Percentiles rank a stretch among this genome's conserved stretches.
phyloP scores from a whole-genome alignment of 352 stramenopile species.

The Blastocystis sp. region DNA sequence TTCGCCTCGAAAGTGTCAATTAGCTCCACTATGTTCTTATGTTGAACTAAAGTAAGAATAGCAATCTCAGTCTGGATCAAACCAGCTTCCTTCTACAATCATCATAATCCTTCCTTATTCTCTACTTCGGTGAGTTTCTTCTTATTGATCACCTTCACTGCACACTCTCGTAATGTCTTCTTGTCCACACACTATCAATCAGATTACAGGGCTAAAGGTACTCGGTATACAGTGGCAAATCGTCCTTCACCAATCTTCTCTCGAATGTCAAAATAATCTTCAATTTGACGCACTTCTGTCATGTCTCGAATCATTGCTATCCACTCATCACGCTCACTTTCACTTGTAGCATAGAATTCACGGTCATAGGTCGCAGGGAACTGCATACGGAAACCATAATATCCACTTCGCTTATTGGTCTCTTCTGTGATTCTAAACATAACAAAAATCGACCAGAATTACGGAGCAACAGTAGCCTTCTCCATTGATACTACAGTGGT shows the following conservation, averaged over 20 bases:
- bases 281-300: conserved; percentile 78
- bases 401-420: conserved; percentile 70
- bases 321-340: conserved; percentile 76
- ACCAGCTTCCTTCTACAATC: conserved; percentile 73
- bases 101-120: neutral
- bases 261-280: conserved; percentile 80
- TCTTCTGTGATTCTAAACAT: conserved; percentile 46
- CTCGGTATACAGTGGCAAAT: conserved; percentile 79
- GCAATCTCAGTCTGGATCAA: conserved; percentile 83
- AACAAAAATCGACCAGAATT: neutral
- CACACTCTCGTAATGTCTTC: conserved; percentile 70
- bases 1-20: conserved; percentile 83
- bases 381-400: conserved; percentile 79
- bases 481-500: conserved; percentile 71
- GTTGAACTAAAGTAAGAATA: conserved; percentile 81
- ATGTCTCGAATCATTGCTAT: conserved; percentile 72
- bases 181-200: conserved; percentile 66
- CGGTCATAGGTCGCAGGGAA: conserved; percentile 72
- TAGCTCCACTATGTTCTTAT: conserved; percentile 67
- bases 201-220: too few relatives aligned
- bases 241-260: conserved; percentile 77
- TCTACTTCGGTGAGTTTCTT: conserved; percentile 71
- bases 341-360: conserved; percentile 75
- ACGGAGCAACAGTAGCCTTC: conserved; percentile 64
- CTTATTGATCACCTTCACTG: conserved; percentile 86